Percentiles rank a stretch among this genome's conserved stretches.
These are phyloP conservation scores for Tulasnella sp. DNA, from an alignment of 768 basidiomycete genomes.

Conservation along the genomic window DNA sequence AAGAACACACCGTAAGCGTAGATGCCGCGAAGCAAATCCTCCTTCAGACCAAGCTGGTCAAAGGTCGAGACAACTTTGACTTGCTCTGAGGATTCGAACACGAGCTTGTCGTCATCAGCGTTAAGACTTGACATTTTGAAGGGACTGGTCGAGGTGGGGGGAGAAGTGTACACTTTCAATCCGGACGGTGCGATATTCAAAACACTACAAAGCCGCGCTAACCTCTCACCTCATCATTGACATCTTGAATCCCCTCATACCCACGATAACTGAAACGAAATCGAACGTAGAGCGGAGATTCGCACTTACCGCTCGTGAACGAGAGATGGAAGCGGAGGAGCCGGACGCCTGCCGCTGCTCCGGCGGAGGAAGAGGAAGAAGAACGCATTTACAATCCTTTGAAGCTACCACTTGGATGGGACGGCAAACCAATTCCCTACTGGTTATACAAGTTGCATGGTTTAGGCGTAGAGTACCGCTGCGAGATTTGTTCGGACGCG, in stretches of 20 bases:
- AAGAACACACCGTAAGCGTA: slow-evolving; percentile 44
- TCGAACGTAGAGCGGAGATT: slow-evolving; percentile 95
- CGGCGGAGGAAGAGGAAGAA: slow-evolving; percentile 74
- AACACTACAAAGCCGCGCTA: slow-evolving; percentile 61
- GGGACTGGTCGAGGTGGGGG: slow-evolving; percentile 4
- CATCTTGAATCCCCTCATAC: slow-evolving; percentile 59
- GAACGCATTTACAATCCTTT: slow-evolving; percentile 97
- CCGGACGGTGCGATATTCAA: slow-evolving; percentile 36
- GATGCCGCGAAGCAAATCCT: slow-evolving; percentile 47
- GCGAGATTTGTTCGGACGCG: slow-evolving; percentile 95
- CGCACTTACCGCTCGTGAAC: slow-evolving; percentile 94
- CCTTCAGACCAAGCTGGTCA: slow-evolving; percentile 39
- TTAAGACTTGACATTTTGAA: slow-evolving; percentile 50
- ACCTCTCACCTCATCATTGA: slow-evolving; percentile 67
- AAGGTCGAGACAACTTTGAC: slow-evolving; percentile 37
- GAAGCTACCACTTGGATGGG: slow-evolving; percentile 95
- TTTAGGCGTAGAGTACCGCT: slow-evolving; percentile 94
- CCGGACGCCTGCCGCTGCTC: slow-evolving; percentile 43
- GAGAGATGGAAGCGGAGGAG: slow-evolving; percentile 89
- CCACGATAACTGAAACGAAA: slow-evolving; percentile 80
- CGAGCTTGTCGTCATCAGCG: slow-evolving; percentile 74
- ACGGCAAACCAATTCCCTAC: slow-evolving; percentile 98
- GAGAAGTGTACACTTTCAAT: slow-evolving; percentile 15
- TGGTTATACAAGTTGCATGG: slow-evolving; percentile 99
- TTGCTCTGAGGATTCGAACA: slow-evolving; percentile 38